These are phyloP conservation scores for Solanum tacnaense DNA, from an alignment of 257 asterid genomes.

Conservation along the genomic window DNA sequence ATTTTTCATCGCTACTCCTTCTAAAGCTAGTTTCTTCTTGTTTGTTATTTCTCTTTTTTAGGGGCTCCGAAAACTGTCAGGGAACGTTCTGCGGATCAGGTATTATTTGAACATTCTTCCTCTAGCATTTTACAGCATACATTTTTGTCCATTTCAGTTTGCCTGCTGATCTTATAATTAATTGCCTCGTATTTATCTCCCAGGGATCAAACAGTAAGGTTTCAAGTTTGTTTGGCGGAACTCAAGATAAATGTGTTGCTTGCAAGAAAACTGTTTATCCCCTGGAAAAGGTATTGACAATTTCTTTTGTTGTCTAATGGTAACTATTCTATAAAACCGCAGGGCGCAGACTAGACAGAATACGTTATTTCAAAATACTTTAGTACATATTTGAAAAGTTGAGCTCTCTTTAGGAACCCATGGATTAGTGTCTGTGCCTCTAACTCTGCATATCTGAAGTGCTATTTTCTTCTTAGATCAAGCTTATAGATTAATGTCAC, in stretches of 20 bases:
- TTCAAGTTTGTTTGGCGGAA: conserved; percentile 64
- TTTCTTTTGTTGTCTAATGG: neutral
- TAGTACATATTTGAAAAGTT: neutral
- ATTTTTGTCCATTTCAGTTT: neutral
- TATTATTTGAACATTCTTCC: neutral
- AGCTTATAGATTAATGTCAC: neutral
- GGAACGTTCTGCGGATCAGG: conserved; percentile 46
- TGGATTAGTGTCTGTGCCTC: neutral
- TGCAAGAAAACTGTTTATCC: conserved; percentile 82
- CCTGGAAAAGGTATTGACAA: conserved; percentile 56
- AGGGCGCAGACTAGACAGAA: neutral
- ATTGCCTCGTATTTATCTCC: neutral
- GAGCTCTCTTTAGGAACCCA: neutral
- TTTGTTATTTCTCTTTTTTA: conserved; percentile 2
- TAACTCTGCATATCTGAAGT: neutral
- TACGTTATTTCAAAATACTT: neutral
- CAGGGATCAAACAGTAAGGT: conserved; percentile 44
- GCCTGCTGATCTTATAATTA: neutral
- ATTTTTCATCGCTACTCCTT: neutral
- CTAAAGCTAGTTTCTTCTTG: neutral
- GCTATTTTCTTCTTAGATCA: neutral
- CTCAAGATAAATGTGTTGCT: conserved; percentile 74
- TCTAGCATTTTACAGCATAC: neutral
- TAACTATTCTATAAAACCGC: neutral
- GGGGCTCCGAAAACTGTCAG: conserved; percentile 55